phyloP scores from a whole-genome alignment of 352 stramenopile species.

The Globisporangium paddicum region DNA sequence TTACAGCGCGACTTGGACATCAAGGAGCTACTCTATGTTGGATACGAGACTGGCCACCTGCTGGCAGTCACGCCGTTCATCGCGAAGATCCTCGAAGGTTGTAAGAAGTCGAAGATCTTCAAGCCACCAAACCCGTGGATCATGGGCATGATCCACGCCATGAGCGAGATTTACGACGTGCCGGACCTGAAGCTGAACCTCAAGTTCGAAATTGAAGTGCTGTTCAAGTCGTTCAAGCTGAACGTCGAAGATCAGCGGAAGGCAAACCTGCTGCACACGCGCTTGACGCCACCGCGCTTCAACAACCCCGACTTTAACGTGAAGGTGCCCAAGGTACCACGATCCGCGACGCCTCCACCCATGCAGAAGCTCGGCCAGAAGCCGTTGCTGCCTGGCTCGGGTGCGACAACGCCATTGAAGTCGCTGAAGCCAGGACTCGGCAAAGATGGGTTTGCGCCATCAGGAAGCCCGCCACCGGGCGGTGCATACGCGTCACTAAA shows the following conservation, averaged over 20 bases:
- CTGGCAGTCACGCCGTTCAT: slow-evolving; percentile 98
- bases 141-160: slow-evolving; percentile 98
- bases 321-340: slow-evolving; percentile 73
- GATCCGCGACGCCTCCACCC: slow-evolving; percentile 57
- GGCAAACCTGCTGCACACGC: slow-evolving; percentile 86
- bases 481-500: slow-evolving; percentile 26
- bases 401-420: slow-evolving; percentile 48
- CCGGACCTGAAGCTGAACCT: slow-evolving; percentile 99
- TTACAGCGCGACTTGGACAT: slow-evolving; percentile 97
- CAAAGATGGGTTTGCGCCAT: slow-evolving; percentile 40
- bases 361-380: slow-evolving; percentile 24
- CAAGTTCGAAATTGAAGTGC: slow-evolving; percentile 99
- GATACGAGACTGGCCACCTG: slow-evolving; percentile 94
- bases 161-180: slow-evolving; percentile 97
- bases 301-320: slow-evolving; percentile 99
- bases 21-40: slow-evolving; percentile 97
- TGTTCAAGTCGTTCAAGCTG: slow-evolving; percentile 99
- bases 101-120: slow-evolving; percentile 98
- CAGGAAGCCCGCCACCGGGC: slow-evolving; percentile 42
- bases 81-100: slow-evolving; percentile 98
- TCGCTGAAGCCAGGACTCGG: slow-evolving; percentile 37
- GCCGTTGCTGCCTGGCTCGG: slow-evolving; percentile 21
- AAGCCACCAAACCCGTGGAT: slow-evolving; percentile 98
- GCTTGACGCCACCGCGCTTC: slow-evolving; percentile 89
- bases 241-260: slow-evolving; percentile 96